Conservation (phyloP, 495 filamentous ascomycete species). For the Achaetomiella virescens region DNA sequence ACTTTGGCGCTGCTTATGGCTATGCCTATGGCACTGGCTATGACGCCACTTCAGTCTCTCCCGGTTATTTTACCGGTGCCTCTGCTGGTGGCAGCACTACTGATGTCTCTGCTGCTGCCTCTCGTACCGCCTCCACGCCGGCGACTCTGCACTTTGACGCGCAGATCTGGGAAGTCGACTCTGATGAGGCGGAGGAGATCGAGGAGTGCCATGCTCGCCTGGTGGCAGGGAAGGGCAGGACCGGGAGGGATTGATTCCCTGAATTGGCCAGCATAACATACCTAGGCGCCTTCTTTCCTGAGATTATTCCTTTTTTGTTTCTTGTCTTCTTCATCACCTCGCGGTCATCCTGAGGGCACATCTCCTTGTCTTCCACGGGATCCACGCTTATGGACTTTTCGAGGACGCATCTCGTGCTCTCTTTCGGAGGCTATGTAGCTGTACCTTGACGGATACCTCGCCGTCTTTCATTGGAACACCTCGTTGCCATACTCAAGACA, state of each 20-base stretch:
- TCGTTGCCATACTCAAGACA: too few species aligned
- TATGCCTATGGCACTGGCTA: not conserved
- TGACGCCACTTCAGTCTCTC: too few species aligned
- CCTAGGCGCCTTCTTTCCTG: not conserved
- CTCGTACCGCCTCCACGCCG: not conserved
- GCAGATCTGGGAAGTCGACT: slow-evolving; percentile 13
- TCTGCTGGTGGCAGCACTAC: not conserved
- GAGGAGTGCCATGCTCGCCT: not conserved
- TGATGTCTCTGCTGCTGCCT: not conserved
- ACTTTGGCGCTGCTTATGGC: not conserved
- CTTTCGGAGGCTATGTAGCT: too few species aligned
- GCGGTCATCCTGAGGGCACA: too few species aligned
- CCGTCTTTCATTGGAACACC: too few species aligned
- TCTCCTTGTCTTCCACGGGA: too few species aligned
- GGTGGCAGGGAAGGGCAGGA: not conserved
- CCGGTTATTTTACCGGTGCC: too few species aligned
- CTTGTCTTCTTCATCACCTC: not conserved
- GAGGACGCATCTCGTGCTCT: too few species aligned
- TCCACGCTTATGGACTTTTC: too few species aligned
- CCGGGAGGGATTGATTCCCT: not conserved
- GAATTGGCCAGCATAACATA: too few species aligned
- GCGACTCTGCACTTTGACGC: not conserved
- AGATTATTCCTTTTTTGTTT: not conserved
- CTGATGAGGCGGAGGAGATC: slow-evolving; percentile 15
- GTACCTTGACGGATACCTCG: too few species aligned